These are phyloP conservation scores for Dionaea muscipula DNA, from an alignment of 179 eudicot genomes.

Conservation along the genomic window DNA sequence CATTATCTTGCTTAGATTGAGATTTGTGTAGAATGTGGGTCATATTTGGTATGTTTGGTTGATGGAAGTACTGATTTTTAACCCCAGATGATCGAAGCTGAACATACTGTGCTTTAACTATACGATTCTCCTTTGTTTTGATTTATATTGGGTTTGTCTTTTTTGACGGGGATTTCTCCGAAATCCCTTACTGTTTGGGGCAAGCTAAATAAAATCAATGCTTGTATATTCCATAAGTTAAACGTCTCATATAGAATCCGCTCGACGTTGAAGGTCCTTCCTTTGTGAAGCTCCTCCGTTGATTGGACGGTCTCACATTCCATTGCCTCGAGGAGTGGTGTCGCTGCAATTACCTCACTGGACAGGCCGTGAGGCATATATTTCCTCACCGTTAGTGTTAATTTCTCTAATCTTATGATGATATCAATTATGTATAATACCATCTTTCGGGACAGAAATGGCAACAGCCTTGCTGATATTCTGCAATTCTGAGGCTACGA, in stretches of 20 bases:
- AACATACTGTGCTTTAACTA: too few relatives aligned
- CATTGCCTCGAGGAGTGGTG: conserved; percentile 2
- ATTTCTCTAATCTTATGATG: not conserved
- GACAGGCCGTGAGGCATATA: conserved; percentile 5
- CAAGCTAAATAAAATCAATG: not conserved
- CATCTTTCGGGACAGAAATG: conserved; percentile 7
- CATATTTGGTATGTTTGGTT: too few relatives aligned
- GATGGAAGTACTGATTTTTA: too few relatives aligned
- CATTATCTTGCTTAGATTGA: too few relatives aligned
- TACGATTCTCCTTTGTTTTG: too few relatives aligned
- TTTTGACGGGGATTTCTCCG: conserved; percentile 5
- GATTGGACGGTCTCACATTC: conserved; percentile 2
- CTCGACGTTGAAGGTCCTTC: not conserved
- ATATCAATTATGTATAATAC: not conserved
- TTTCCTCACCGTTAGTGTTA: not conserved
- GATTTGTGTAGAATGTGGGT: too few relatives aligned
- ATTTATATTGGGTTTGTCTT: not conserved
- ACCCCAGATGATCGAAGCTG: too few relatives aligned
- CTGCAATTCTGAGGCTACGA: conserved; percentile 7
- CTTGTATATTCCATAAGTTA: not conserved
- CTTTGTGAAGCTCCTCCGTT: not conserved
- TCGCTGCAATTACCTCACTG: not conserved
- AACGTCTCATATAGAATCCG: not conserved
- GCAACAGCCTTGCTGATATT: conserved; percentile 2
- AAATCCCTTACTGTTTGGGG: not conserved